Evolutionary conservation across 768 basidiomycete species (phyloP).

Genomic region (Podaxis sp.): DNA sequence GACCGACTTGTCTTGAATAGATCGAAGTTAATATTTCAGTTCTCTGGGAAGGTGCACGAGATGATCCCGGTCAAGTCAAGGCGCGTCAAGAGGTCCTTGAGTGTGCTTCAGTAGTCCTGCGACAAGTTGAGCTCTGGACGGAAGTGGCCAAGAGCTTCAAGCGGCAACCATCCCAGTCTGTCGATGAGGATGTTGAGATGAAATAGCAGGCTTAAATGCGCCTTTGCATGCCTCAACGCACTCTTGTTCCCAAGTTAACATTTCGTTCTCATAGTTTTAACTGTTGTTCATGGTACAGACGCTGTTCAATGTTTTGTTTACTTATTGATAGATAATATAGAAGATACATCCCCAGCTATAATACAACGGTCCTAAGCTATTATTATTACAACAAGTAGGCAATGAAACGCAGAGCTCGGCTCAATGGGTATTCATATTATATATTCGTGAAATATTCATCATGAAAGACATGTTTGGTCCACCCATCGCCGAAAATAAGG

Average conservation of each 20-base stretch:
- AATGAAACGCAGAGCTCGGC: too few species aligned
- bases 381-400: too few species aligned
- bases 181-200: slow-evolving; percentile 14
- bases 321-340: too few species aligned
- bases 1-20: slow-evolving; percentile 5
- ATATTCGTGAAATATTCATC: background rate
- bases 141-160: slow-evolving; percentile 34
- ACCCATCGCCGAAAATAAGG: background rate
- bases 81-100: slow-evolving; percentile 39
- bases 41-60: slow-evolving; percentile 54
- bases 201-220: background rate
- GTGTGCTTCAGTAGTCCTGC: slow-evolving; percentile 34
- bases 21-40: slow-evolving; percentile 49
- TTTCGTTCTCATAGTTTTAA: background rate
- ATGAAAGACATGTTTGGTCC: background rate
- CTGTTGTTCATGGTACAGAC: background rate
- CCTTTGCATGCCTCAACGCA: background rate
- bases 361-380: too few species aligned
- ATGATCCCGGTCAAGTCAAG: slow-evolving; percentile 44
- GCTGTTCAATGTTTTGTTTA: too few species aligned
- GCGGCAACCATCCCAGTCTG: slow-evolving; percentile 17
- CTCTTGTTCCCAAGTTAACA: background rate
- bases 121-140: slow-evolving; percentile 45
- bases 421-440: too few species aligned
- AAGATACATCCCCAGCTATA: too few species aligned